Percentiles rank a stretch among this genome's conserved stretches.
Evolutionary conservation across 495 filamentous ascomycete species (phyloP).

Genomic region (Lichina pygmaea): DNA sequence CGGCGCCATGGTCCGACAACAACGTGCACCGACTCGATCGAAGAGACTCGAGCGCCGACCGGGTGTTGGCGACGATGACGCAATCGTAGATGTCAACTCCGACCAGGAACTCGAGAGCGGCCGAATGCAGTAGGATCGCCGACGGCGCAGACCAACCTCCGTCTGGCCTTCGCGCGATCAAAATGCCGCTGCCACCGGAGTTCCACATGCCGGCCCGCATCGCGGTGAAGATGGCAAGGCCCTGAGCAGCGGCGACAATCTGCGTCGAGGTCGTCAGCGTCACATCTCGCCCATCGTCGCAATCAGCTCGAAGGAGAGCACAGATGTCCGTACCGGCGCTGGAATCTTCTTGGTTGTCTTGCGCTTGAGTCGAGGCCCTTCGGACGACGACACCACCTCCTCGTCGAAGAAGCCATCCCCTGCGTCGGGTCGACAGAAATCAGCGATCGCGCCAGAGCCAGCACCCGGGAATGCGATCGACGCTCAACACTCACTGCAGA

Average conservation of each 20-base stretch:
- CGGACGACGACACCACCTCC: conserved; percentile 15
- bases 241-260: conserved; percentile 65
- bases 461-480: neutral
- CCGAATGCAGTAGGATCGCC: conserved; percentile 67
- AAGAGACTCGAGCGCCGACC: conserved; percentile 54
- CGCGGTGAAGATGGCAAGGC: conserved; percentile 72
- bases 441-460: neutral
- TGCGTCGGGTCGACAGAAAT: conserved; percentile 1
- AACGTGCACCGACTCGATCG: conserved; percentile 49
- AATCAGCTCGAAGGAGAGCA: neutral
- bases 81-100: conserved; percentile 89
- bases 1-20: conserved; percentile 16
- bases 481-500: conserved; percentile 27
- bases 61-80: conserved; percentile 68
- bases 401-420: conserved; percentile 20
- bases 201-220: conserved; percentile 85
- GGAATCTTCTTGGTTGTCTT: conserved; percentile 64
- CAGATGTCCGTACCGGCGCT: conserved; percentile 16
- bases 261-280: neutral
- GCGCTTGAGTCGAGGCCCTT: conserved; percentile 36
- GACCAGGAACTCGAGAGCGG: conserved; percentile 62
- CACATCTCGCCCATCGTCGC: neutral
- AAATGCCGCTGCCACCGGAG: conserved; percentile 59
- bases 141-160: conserved; percentile 77
- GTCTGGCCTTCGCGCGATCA: conserved; percentile 53